A percentile compares a stretch with the other conserved stretches of the same genome.
phyloP scores from a whole-genome alignment of 768 basidiomycete species.

The Boletus reticulatus region DNA sequence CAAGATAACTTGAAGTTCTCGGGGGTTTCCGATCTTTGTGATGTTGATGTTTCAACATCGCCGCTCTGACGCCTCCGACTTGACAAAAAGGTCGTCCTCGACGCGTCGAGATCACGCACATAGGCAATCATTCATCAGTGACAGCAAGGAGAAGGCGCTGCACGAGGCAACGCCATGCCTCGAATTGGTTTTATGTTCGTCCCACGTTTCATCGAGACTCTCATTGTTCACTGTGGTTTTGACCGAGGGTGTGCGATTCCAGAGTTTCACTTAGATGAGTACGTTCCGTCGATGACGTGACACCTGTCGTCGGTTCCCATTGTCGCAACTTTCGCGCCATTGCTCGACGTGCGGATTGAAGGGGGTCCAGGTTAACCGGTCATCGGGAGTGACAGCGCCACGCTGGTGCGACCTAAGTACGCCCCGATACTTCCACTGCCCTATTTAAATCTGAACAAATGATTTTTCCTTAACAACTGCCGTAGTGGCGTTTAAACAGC shows the following conservation, averaged over 20 bases:
- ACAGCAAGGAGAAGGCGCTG: not conserved
- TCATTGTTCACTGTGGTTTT: not conserved
- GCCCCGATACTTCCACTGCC: not conserved
- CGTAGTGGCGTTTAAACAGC: not conserved
- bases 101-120: not conserved
- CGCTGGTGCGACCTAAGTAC: not conserved
- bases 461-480: slow-evolving; percentile 1
- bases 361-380: not conserved
- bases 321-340: too few relatives aligned
- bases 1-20: not conserved
- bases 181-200: not conserved
- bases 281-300: not conserved
- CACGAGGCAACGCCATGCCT: not conserved
- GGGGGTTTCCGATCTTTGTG: not conserved
- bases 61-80: not conserved
- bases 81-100: not conserved
- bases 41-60: not conserved
- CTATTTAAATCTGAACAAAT: not conserved
- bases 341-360: not conserved
- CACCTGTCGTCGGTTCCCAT: too few relatives aligned
- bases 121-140: not conserved
- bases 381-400: not conserved
- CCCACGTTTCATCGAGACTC: not conserved
- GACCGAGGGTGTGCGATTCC: not conserved
- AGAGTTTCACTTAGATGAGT: not conserved